Conservation (phyloP, 2,329 filamentous ascomycete species). For the Cercospora nicotianae region DNA sequence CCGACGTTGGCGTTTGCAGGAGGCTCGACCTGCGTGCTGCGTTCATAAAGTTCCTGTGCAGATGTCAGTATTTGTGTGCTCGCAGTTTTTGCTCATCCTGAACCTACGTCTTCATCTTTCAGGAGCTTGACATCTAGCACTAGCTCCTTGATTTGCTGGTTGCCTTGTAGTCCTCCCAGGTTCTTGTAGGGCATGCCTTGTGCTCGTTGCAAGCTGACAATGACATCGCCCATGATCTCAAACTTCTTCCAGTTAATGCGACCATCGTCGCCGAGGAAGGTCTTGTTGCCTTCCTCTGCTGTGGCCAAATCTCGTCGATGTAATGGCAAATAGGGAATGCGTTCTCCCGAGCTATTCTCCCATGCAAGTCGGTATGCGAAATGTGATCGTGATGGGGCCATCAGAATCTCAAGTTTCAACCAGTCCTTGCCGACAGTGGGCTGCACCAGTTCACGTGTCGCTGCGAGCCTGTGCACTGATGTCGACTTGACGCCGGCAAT, state of each 20-base stretch:
- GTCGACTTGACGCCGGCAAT: slow-evolving; percentile 89
- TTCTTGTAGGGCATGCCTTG: slow-evolving; percentile 80
- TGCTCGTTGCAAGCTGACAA: slow-evolving; percentile 87
- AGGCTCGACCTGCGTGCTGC: slow-evolving; percentile 56
- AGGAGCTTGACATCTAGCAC: slow-evolving; percentile 79
- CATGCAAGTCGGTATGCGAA: slow-evolving; percentile 95
- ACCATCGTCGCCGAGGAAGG: slow-evolving; percentile 66
- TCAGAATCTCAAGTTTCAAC: slow-evolving; percentile 82
- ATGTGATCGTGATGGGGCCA: slow-evolving; percentile 89
- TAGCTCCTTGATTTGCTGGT: slow-evolving; percentile 70
- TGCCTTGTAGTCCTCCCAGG: slow-evolving; percentile 54
- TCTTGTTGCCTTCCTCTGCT: slow-evolving; percentile 88
- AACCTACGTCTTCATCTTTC: slow-evolving; percentile 80
- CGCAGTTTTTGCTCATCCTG: neutral
- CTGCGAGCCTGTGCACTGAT: slow-evolving; percentile 76
- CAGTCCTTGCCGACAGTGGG: slow-evolving; percentile 76
- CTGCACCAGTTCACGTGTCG: slow-evolving; percentile 75
- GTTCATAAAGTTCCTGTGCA: slow-evolving; percentile 58
- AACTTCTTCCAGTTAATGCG: slow-evolving; percentile 98
- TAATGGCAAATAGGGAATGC: slow-evolving; percentile 90
- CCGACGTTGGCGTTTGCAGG: slow-evolving; percentile 38
- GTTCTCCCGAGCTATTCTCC: slow-evolving; percentile 87
- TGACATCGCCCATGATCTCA: slow-evolving; percentile 88
- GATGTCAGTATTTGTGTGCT: slow-evolving; percentile 18
- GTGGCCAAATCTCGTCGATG: slow-evolving; percentile 87